phyloP scores from a whole-genome alignment of 139 green algal species.

The Tetratostichococcus sp. region DNA sequence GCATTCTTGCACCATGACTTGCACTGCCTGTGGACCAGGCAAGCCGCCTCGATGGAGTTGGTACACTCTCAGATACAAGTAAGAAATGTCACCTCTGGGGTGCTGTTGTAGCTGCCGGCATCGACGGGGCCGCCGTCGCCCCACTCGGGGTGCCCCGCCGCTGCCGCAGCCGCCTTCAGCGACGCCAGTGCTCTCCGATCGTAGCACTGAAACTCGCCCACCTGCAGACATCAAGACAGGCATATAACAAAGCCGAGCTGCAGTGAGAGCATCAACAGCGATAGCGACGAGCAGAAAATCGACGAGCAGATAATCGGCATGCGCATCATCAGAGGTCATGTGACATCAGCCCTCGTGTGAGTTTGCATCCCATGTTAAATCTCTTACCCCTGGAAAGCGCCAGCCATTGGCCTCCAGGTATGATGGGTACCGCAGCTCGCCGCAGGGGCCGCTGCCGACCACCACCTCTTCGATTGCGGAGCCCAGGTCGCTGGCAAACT shows the following conservation, averaged over 20 bases:
- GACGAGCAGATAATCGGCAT: background rate
- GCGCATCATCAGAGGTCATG: too few species aligned
- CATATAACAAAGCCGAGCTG: too few species aligned
- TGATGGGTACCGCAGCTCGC: constrained; percentile 66
- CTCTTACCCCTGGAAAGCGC: constrained; percentile 81
- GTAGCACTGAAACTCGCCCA: constrained; percentile 81
- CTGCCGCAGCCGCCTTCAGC: constrained; percentile 35
- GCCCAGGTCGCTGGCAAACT: constrained; percentile 20
- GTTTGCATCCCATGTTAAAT: too few species aligned
- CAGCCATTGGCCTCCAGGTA: constrained; percentile 79
- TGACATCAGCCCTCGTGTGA: too few species aligned
- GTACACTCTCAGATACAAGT: too few species aligned
- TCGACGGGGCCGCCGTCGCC: constrained; percentile 49
- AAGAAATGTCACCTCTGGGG: constrained; percentile 44
- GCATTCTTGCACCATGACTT: too few species aligned
- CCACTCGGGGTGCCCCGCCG: constrained; percentile 50
- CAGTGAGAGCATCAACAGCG: too few species aligned
- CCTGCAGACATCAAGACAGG: constrained; percentile 10
- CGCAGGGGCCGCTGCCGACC: constrained; percentile 56
- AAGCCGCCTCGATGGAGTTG: too few species aligned
- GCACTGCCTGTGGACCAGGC: too few species aligned
- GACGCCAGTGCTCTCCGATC: constrained; percentile 45
- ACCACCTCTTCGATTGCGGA: constrained; percentile 74
- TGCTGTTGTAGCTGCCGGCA: constrained; percentile 47
- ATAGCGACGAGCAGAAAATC: too few species aligned